These are phyloP conservation scores for Arxiozyma telluris DNA, from an alignment of 1,139 yeast species.

Conservation along the genomic window DNA sequence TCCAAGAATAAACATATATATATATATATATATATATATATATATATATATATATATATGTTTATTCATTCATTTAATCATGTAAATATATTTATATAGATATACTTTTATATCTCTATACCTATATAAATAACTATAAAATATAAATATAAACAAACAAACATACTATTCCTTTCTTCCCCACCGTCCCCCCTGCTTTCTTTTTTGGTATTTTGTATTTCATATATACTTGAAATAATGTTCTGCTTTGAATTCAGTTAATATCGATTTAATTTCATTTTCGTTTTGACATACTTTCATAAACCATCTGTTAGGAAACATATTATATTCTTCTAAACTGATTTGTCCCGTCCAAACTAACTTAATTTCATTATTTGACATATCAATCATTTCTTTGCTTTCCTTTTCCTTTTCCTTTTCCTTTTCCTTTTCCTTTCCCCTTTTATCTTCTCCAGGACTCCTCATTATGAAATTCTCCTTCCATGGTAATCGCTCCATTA, in stretches of 20 bases:
- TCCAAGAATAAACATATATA: slow-evolving; percentile 37
- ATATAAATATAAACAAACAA: too few species aligned
- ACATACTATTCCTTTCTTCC: too few species aligned
- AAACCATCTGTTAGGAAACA: slow-evolving; percentile 24
- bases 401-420: slow-evolving; percentile 8
- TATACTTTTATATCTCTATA: not conserved
- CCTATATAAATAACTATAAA: not conserved
- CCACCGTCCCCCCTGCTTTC: too few species aligned
- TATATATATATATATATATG: not conserved
- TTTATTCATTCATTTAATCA: not conserved
- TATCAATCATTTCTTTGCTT: slow-evolving; percentile 30
- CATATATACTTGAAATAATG: slow-evolving; percentile 8
- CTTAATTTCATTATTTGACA: slow-evolving; percentile 42
- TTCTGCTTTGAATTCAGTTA: slow-evolving; percentile 18
- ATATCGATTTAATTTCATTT: slow-evolving; percentile 12
- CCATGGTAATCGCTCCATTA: slow-evolving; percentile 66
- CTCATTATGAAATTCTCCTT: slow-evolving; percentile 35
- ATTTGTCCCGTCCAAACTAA: slow-evolving; percentile 75
- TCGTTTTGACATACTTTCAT: slow-evolving; percentile 25
- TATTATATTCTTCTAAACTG: slow-evolving; percentile 1
- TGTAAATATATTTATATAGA: not conserved
- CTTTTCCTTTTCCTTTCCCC: slow-evolving; percentile 13
- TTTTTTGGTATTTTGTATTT: too few species aligned
- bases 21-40: not conserved
- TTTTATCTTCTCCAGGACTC: slow-evolving; percentile 1